Conservation (phyloP, 1,284 basidiomycete genomes). For the Amylostereum chailletii region DNA sequence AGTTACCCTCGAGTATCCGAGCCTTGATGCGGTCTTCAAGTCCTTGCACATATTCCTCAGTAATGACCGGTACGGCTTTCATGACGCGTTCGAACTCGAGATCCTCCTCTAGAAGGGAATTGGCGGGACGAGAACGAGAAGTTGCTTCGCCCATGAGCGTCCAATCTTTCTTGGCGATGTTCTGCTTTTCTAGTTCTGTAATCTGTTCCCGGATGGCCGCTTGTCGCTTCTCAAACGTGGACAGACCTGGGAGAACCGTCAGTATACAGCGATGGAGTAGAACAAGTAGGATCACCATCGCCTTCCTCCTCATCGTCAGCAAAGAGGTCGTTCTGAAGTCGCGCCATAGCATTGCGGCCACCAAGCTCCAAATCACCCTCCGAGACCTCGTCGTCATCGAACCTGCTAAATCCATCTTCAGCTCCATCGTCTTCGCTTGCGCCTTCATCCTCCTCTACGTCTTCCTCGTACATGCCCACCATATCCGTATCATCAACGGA, state of each 20-base stretch:
- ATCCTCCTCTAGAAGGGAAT: conserved; percentile 90
- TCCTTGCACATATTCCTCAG: conserved; percentile 77
- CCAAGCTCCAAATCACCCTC: conserved; percentile 17
- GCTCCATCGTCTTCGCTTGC: conserved; percentile 19
- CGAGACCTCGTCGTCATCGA: conserved; percentile 16
- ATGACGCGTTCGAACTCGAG: conserved; percentile 89
- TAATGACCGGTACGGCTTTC: conserved; percentile 85
- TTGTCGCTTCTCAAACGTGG: conserved; percentile 60
- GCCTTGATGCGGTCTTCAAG: conserved; percentile 92
- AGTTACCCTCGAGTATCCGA: conserved; percentile 80
- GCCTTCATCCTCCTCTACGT: conserved; percentile 18
- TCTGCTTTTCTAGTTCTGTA: conserved; percentile 56
- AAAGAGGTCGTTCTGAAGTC: conserved; percentile 61
- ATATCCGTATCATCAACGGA: conserved; percentile 13
- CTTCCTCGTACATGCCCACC: conserved; percentile 28
- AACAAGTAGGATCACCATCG: conserved; percentile 25
- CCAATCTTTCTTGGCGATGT: conserved; percentile 77
- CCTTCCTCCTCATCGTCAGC: conserved; percentile 46
- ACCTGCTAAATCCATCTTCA: conserved; percentile 7
- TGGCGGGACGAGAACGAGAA: conserved; percentile 77
- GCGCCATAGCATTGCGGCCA: conserved; percentile 39
- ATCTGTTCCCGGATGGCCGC: conserved; percentile 62
- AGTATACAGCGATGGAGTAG: conserved; percentile 3
- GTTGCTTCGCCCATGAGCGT: conserved; percentile 88
- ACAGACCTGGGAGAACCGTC: conserved; percentile 24